Conservation (phyloP, 2,329 filamentous ascomycete species). For the Graphiopsis chlorocephala region DNA sequence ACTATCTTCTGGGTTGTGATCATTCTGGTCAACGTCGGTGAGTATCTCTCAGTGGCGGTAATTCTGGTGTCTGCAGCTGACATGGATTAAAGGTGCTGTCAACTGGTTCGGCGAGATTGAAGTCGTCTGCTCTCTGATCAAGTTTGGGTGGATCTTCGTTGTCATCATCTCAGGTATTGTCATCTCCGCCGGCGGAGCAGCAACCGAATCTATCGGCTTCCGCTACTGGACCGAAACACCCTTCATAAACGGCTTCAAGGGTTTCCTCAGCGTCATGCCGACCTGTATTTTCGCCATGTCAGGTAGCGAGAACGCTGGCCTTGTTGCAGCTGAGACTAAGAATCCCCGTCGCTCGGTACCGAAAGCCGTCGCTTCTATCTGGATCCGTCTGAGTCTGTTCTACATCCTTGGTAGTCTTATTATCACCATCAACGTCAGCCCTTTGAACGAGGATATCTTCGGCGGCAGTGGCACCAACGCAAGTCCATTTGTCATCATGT, state of each 20-base stretch:
- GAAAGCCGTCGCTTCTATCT: conserved; percentile 76
- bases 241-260: conserved; percentile 79
- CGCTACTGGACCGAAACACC: conserved; percentile 76
- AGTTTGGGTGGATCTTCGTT: conserved; percentile 79
- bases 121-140: conserved; percentile 50
- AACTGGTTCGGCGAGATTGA: conserved; percentile 31
- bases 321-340: conserved; percentile 74
- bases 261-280: conserved; percentile 75
- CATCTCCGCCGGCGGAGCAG: conserved; percentile 74
- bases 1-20: conserved; percentile 26
- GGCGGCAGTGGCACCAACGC: conserved; percentile 56
- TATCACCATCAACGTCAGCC: conserved; percentile 63
- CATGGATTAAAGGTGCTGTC: conserved; percentile 15
- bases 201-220: conserved; percentile 75
- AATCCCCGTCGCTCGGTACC: conserved; percentile 79
- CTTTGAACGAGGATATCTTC: conserved; percentile 56
- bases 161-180: conserved; percentile 83
- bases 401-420: conserved; percentile 69
- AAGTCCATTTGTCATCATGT: conserved; percentile 84
- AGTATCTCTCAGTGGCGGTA: background rate
- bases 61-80: background rate
- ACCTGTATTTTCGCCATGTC: conserved; percentile 74
- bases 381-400: conserved; percentile 28
- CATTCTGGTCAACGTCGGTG: conserved; percentile 28
- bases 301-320: conserved; percentile 72